Conservation (phyloP, 2,329 filamentous ascomycete genomes). For the Lachnellula cervina region DNA sequence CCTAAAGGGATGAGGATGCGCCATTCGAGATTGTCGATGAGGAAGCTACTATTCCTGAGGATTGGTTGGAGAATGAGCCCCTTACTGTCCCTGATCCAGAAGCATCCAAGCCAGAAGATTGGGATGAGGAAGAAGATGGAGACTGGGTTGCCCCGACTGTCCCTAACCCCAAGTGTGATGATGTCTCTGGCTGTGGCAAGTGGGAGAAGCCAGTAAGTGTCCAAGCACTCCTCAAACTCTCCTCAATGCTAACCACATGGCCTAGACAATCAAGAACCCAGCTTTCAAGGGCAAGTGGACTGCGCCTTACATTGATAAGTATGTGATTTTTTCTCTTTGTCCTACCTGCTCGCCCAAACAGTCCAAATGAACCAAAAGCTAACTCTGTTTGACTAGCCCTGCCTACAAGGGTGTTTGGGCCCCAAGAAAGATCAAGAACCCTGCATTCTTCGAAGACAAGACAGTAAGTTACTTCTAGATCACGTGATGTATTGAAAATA, state of each 20-base stretch:
- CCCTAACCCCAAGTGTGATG: constrained; percentile 92
- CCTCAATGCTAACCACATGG: neutral
- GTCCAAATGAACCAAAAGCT: neutral
- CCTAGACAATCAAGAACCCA: constrained; percentile 80
- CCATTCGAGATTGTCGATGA: constrained; percentile 94
- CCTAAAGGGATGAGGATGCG: constrained; percentile 81
- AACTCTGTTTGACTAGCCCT: constrained; percentile 57
- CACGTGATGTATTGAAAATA: too few relatives aligned
- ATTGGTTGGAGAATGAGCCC: constrained; percentile 93
- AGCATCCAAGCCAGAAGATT: constrained; percentile 96
- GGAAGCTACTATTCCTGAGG: constrained; percentile 83
- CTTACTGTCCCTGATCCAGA: constrained; percentile 82
- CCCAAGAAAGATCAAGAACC: constrained; percentile 95
- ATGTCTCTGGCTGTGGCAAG: constrained; percentile 86
- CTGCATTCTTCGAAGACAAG: constrained; percentile 95
- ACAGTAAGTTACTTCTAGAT: constrained; percentile 56
- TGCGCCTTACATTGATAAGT: constrained; percentile 73
- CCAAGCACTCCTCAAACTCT: constrained; percentile 27
- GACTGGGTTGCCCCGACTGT: constrained; percentile 87
- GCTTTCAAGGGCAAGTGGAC: constrained; percentile 99
- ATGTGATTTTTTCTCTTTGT: neutral
- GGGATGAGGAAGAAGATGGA: constrained; percentile 99
- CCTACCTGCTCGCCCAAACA: neutral
- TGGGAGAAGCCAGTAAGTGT: constrained; percentile 67
- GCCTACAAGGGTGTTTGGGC: constrained; percentile 96